A percentile compares a stretch with the other conserved stretches of the same genome.
phyloP scores from a whole-genome alignment of 768 basidiomycete genomes.

The Collybiopsis confluens region DNA sequence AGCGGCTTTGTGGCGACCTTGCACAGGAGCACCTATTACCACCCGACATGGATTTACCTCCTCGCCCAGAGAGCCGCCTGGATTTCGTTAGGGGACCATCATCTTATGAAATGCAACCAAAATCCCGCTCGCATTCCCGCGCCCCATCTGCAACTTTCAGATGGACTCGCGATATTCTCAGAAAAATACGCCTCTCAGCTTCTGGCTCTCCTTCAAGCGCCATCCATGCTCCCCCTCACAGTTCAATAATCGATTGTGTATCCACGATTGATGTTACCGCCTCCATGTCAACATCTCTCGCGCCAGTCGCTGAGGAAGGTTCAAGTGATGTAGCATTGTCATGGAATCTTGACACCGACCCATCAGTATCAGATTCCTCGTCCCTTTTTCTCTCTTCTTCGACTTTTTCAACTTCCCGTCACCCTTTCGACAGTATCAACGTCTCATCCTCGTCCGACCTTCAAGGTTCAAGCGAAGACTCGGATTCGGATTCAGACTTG shows the following conservation, averaged over 20 bases:
- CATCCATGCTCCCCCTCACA: background rate
- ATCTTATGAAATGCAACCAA: background rate
- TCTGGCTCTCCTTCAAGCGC: background rate
- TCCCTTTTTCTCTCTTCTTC: constrained; percentile 2
- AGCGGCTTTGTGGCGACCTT: background rate
- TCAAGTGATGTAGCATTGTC: background rate
- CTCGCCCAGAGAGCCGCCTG: constrained; percentile 1
- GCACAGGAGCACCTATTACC: background rate
- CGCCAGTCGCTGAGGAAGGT: background rate
- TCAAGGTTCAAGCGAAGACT: background rate
- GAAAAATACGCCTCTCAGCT: constrained; percentile 1
- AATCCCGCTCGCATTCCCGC: background rate
- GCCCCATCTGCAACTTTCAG: constrained; percentile 4
- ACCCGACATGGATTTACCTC: background rate
- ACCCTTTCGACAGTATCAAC: constrained; percentile 10
- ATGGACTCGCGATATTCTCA: constrained; percentile 3
- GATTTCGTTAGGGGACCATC: background rate
- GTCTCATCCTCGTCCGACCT: constrained; percentile 3
- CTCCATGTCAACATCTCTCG: background rate
- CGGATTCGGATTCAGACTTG: constrained; percentile 14
- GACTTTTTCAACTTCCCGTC: constrained; percentile 12
- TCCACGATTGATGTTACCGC: background rate
- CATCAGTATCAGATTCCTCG: background rate
- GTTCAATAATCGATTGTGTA: background rate
- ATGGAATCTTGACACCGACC: background rate